phyloP scores from a whole-genome alignment of 371 early-diverging fungal genomes.

The Sporodiniella umbellata region DNA sequence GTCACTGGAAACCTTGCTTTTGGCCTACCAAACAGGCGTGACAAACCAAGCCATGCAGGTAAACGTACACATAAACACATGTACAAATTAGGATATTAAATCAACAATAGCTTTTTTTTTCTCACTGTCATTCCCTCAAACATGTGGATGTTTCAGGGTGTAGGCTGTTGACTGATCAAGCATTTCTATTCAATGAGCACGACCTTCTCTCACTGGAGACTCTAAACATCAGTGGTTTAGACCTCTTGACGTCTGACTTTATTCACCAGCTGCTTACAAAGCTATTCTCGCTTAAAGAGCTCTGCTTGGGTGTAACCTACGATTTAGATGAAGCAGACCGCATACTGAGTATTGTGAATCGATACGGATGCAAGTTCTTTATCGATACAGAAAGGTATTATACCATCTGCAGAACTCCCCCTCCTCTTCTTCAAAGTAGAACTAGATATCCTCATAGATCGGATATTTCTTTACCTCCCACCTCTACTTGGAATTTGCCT shows the following conservation, averaged over 20 bases:
- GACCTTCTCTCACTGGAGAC: constrained; percentile 18
- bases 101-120: constrained; percentile 10
- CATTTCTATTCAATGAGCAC: constrained; percentile 18
- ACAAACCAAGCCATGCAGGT: constrained; percentile 36
- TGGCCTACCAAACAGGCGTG: constrained; percentile 39
- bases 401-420: constrained; percentile 13
- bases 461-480: constrained; percentile 12
- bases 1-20: constrained; percentile 16
- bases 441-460: background rate
- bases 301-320: constrained; percentile 21
- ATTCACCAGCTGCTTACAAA: constrained; percentile 12
- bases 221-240: constrained; percentile 22
- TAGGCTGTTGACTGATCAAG: constrained; percentile 24
- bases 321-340: constrained; percentile 20
- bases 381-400: constrained; percentile 23
- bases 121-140: constrained; percentile 16
- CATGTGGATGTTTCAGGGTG: constrained; percentile 31
- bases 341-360: constrained; percentile 14
- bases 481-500: constrained; percentile 16
- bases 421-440: background rate
- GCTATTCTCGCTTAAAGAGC: constrained; percentile 7
- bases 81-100: background rate
- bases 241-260: constrained; percentile 8
- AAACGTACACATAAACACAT: constrained; percentile 2
- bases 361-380: constrained; percentile 4